phyloP scores from a whole-genome alignment of 345 rosid species.

The Salix brachista region DNA sequence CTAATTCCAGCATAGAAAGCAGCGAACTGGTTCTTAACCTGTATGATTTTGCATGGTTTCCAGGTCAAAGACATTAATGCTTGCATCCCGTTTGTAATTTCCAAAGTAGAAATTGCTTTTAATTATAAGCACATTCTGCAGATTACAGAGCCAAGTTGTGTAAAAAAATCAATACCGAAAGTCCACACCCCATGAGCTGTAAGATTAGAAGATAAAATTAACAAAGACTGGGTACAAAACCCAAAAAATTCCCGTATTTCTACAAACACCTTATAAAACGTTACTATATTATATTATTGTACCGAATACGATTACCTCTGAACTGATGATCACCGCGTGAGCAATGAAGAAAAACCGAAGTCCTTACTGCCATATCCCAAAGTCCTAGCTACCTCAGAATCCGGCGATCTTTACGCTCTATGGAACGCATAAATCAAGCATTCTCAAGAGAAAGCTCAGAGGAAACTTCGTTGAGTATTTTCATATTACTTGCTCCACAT shows the following conservation, averaged over 20 bases:
- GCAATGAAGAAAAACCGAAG: neutral
- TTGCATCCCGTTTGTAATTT: neutral
- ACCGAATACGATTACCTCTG: neutral
- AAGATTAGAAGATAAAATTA: constrained; percentile 6
- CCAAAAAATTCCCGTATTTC: neutral
- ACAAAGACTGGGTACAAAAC: neutral
- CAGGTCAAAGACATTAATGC: neutral
- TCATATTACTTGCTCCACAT: neutral
- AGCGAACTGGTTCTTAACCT: neutral
- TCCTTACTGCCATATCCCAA: neutral
- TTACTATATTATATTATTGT: neutral
- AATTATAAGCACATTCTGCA: neutral
- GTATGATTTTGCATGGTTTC: neutral
- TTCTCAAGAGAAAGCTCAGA: neutral
- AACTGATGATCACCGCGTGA: neutral
- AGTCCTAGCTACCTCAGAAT: constrained; percentile 5
- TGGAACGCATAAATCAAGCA: neutral
- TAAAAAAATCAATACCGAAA: neutral
- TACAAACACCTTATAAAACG: neutral
- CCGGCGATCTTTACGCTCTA: constrained; percentile 14
- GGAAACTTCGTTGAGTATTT: neutral
- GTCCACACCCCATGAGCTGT: neutral
- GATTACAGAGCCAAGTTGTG: neutral
- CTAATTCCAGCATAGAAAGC: neutral
- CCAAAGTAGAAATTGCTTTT: neutral